Base-by-base conservation (phyloP, 2,329 filamentous ascomycete species). In the Verticillium albo-atrum region DNA sequence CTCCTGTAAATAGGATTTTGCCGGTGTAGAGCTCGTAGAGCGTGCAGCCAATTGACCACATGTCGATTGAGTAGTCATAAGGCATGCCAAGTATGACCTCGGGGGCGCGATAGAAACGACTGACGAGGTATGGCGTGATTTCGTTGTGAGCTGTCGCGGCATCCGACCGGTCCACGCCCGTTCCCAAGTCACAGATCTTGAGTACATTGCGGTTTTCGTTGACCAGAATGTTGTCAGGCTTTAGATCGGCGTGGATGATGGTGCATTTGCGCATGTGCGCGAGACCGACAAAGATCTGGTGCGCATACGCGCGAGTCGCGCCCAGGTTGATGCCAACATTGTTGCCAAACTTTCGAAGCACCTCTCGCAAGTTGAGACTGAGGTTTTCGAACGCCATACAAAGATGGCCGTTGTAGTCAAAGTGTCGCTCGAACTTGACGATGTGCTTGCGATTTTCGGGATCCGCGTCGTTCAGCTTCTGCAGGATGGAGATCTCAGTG, bases 341-440 rank as follows among this genome's bases (percentile, higher is more conserved):
- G 66, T 95, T 91, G 60, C 94, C 95, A 72, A 96, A 97, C 72
- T 97, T 97, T 75, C 95, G 96, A 66, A 99, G 75, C 6, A 98
- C 90, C 71, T 98, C 94, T 64, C 96, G 89, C 60, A 99, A 77
- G 70, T 99, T 98, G 79, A 96, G 87, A 71, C 91, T 90, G 65
- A 99, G 81, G 71, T 96, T 95, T 75, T 99, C 95, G 74, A 99
- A 99, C 0, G 93, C 92, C 82, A 99, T 92, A 75, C 95, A 99
- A 54, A 99, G 77, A 77, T 99, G 95, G 1, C 90, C 90, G 71
- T 96, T 96, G 79, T 97, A 93, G 68, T 97, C 93, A 69, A 99
- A 99, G 42, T 88, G 84, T 47, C 91, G 85, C 69, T 96, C 86
- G 57, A 98, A 89, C 68, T 89, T 89, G 71, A 99, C 91, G 68